Conservation (phyloP, 2,329 filamentous ascomycete genomes). For the Ophiocordyceps camponoti-saundersi region DNA sequence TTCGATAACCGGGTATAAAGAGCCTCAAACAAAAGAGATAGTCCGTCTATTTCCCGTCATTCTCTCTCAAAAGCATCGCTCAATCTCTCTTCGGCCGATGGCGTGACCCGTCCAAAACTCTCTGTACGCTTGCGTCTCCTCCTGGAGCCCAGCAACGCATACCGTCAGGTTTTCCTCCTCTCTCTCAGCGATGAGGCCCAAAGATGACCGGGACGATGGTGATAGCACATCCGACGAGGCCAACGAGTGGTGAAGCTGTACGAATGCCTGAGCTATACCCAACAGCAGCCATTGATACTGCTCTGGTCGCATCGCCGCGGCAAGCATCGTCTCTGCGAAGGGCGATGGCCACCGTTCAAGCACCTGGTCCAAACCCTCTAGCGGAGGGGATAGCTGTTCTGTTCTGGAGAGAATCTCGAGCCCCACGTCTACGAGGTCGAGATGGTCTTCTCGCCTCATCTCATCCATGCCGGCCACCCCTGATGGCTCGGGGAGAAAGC, state of each 20-base stretch:
- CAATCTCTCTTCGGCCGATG: neutral
- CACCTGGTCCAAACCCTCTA: neutral
- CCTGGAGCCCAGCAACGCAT: neutral
- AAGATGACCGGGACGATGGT: neutral
- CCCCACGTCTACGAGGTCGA: constrained; percentile 1
- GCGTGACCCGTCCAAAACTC: neutral
- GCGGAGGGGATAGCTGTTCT: neutral
- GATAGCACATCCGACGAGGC: neutral
- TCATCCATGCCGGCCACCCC: constrained; percentile 3
- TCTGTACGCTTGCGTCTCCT: neutral
- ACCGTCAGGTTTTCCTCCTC: neutral
- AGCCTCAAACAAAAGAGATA: no score
- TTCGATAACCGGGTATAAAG: no score
- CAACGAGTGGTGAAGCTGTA: neutral
- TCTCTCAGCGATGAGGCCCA: neutral
- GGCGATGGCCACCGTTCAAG: constrained; percentile 1
- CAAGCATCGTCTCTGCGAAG: constrained; percentile 1
- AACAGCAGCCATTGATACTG: neutral
- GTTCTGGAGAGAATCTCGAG: neutral
- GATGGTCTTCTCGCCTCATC: neutral
- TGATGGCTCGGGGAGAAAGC: constrained; percentile 1
- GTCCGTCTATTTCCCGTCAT: no score
- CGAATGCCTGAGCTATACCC: constrained; percentile 1
- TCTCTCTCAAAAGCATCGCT: neutral
- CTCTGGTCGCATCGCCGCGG: neutral